Evolutionary conservation across 2,329 filamentous ascomycete genomes (phyloP).

Genomic region (Aspergillus sp.): DNA sequence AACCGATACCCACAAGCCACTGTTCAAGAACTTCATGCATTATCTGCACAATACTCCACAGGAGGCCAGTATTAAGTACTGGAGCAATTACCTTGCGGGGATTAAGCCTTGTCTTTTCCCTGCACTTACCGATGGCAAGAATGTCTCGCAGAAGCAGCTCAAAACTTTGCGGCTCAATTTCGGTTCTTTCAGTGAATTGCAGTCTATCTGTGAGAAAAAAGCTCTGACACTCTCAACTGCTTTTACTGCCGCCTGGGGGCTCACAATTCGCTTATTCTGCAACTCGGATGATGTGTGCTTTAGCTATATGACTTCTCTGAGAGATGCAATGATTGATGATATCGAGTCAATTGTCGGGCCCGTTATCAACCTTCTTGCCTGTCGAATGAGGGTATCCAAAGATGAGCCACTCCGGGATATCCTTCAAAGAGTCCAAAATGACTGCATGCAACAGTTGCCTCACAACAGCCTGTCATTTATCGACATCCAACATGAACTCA

Average conservation of each 20-base stretch:
- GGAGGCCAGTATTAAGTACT: constrained; percentile 34
- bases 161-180: constrained; percentile 33
- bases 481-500: constrained; percentile 48
- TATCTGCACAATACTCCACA: constrained; percentile 29
- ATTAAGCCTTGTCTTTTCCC: constrained; percentile 39
- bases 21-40: constrained; percentile 37
- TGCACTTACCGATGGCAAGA: constrained; percentile 30
- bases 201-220: constrained; percentile 40
- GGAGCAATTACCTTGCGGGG: constrained; percentile 36
- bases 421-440: constrained; percentile 44
- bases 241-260: constrained; percentile 72
- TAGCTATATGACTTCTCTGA: constrained; percentile 44
- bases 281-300: constrained; percentile 69
- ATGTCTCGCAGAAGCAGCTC: constrained; percentile 22
- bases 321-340: constrained; percentile 41
- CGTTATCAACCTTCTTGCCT: constrained; percentile 48
- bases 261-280: constrained; percentile 59
- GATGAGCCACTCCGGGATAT: constrained; percentile 36
- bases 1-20: constrained; percentile 36
- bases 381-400: constrained; percentile 40
- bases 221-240: constrained; percentile 52
- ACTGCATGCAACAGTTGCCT: constrained; percentile 48
- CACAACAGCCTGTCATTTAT: constrained; percentile 47
- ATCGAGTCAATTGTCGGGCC: constrained; percentile 48
- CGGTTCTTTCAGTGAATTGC: constrained; percentile 30